Base-by-base conservation (phyloP, 805 yeast species). In the Saccharomyces eubayanus region DNA sequence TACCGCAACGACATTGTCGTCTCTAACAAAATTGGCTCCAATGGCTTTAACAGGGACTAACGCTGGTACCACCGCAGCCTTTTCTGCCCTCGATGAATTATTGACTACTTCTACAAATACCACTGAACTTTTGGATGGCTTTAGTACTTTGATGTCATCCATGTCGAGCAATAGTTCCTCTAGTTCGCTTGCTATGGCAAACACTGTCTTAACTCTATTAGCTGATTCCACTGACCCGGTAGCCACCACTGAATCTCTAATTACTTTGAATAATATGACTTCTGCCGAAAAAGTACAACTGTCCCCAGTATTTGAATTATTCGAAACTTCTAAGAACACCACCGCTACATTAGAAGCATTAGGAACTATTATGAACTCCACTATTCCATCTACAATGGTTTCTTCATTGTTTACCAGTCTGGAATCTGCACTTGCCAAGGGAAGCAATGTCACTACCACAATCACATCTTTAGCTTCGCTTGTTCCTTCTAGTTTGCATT, bases 1-100 rank as follows among this genome's bases (percentile, higher is more conserved):
- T 49, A 49, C 60, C 11, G 53, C 64, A 10, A 48, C 53, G 1
- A 62, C 72, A 16, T 54, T 69, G n/a, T 47, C 48, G 12, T 60
- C 70, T 11, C 52, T 68, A n/a, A 56, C 58, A 11, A 53, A 51
- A 5, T 54, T 67, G 36, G 62, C 67, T 31, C 71, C 72, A 27
- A 51, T 67, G 48, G 66, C 66, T 31, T 54, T 57, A 11, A 28
- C 64, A 2, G 54, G 54, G n/a, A 46, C 59, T 6, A 54, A 59
- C 16, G 43, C 56, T 9, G 43, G 21, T 8, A 47, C 65, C 24
- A 51, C 57, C 3, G 43, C 54, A 12, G 60, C 58, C 41, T 28
- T 63, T 20, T 48, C 54, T 14, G 54, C 52, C 16, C 55, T 65
- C 12, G 52, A 53, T 48, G 55, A 51, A 47, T 47, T 65, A 46